Evolutionary conservation across 495 filamentous ascomycete genomes (phyloP), one percentile per base, ranked within the genome.

Genomic region (Jackrogersella minutella): DNA sequence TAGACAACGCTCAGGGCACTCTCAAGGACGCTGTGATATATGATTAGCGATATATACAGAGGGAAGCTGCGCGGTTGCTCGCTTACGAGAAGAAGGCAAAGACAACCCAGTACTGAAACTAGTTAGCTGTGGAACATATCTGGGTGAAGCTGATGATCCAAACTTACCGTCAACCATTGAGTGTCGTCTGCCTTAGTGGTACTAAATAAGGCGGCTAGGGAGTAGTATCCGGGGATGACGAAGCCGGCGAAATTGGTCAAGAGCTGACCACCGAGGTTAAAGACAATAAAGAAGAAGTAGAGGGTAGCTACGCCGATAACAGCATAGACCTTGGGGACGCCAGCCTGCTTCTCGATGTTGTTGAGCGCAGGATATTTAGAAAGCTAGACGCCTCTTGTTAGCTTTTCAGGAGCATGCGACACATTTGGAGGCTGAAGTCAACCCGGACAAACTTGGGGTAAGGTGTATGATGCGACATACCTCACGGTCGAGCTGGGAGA

Each of bases 271-370:
- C 92, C 95, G 70, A 97, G 93, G 86, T 99, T 99, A 86, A 99
- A 96, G 85, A 98, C 90, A 80, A 98, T 91, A 14, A 99, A 86
- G 86, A 97, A 97, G 85, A 97, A 93, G 85, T 99, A 99, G 70
- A 96, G 83, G 47, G 88, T 89, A 46, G 78, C 85, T 28, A 97
- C 78, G 68, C 95, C 95, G 47, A 97, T 90, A 80, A 97, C 86
- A 67, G 88, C 92, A 73, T 99, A 98, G 76, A 94, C 92, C 85
- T 99, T 99, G 65, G 95, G 95, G 44, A 97, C 88, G 19, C 87
- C 90, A 65, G 92, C 95, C 81, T 97, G 92, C 80, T 91, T 92
- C 88, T 99, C 96, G 66, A 99, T 87, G 82, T 98, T 96, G 86
- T 91, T 93, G 75, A 99, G 89, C 73, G 85, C 79, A 57, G 91